phyloP scores from a whole-genome alignment of 2,329 filamentous ascomycete genomes.

The Colletotrichum sp. region DNA sequence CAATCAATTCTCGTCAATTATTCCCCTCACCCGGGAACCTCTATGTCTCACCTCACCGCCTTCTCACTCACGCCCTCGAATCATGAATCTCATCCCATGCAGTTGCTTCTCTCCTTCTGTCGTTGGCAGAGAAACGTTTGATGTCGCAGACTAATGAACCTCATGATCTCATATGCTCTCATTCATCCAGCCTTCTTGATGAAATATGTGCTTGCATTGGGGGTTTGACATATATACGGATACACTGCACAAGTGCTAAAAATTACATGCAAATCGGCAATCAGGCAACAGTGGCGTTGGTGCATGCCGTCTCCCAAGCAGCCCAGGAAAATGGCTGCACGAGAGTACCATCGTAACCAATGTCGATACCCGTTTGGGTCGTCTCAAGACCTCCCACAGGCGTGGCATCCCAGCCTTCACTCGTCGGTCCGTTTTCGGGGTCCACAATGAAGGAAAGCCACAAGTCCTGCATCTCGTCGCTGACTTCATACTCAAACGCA shows the following conservation, averaged over 20 bases:
- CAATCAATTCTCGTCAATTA: not conserved
- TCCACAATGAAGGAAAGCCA: slow-evolving; percentile 1
- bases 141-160: too few relatives aligned
- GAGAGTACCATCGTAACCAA: not conserved
- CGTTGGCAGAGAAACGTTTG: too few relatives aligned
- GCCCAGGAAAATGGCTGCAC: not conserved
- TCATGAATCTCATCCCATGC: not conserved
- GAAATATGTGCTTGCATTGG: not conserved
- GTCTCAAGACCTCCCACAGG: not conserved
- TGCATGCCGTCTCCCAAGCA: not conserved
- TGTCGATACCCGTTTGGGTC: not conserved
- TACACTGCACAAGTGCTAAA: not conserved
- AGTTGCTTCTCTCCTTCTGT: too few relatives aligned
- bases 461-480: not conserved
- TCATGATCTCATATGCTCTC: not conserved
- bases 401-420: not conserved
- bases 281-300: not conserved
- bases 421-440: not conserved
- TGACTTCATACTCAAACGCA: not conserved
- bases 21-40: not conserved
- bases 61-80: not conserved
- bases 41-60: not conserved
- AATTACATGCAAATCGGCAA: not conserved
- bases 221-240: not conserved
- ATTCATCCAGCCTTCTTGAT: not conserved